Evolutionary conservation across 176 grass and related monocot species (phyloP).

Genomic region (Olyra latifolia): DNA sequence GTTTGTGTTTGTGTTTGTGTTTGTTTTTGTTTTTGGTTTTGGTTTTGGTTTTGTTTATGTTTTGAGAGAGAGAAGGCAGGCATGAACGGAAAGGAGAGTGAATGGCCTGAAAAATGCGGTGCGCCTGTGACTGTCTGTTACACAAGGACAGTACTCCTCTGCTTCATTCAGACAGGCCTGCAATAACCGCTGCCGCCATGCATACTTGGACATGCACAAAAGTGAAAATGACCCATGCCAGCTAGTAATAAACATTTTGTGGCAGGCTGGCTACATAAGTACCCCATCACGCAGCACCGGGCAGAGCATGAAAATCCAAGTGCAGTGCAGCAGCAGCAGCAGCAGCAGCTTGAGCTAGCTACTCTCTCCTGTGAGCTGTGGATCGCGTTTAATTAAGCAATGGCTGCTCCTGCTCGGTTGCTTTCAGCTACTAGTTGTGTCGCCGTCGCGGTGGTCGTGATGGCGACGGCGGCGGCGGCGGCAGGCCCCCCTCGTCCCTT

Average conservation of each 20-base stretch:
- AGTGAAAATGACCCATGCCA: too few relatives aligned
- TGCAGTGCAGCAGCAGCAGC: neutral
- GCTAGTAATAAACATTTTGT: too few relatives aligned
- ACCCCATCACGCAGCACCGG: neutral
- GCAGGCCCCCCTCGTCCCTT: conserved; percentile 29
- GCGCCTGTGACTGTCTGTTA: conserved; percentile 32
- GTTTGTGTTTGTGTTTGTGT: too few relatives aligned
- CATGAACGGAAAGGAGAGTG: neutral
- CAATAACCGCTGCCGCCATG: neutral
- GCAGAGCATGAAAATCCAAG: neutral
- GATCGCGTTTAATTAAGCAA: too few relatives aligned
- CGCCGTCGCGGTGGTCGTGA: neutral
- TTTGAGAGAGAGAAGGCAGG: too few relatives aligned
- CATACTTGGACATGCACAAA: neutral
- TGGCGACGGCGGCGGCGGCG: neutral
- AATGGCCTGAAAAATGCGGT: conserved; percentile 54
- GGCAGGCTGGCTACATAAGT: neutral
- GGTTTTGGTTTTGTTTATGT: too few relatives aligned
- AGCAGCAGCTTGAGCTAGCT: neutral
- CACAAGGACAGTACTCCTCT: conserved; percentile 29
- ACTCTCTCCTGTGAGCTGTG: too few relatives aligned
- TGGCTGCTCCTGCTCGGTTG: too few relatives aligned
- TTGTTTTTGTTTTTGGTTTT: too few relatives aligned
- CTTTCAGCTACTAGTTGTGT: neutral
- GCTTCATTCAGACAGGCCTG: neutral